Evolutionary conservation across 768 basidiomycete genomes (phyloP).

Genomic region (Psilocybe cyanescens): DNA sequence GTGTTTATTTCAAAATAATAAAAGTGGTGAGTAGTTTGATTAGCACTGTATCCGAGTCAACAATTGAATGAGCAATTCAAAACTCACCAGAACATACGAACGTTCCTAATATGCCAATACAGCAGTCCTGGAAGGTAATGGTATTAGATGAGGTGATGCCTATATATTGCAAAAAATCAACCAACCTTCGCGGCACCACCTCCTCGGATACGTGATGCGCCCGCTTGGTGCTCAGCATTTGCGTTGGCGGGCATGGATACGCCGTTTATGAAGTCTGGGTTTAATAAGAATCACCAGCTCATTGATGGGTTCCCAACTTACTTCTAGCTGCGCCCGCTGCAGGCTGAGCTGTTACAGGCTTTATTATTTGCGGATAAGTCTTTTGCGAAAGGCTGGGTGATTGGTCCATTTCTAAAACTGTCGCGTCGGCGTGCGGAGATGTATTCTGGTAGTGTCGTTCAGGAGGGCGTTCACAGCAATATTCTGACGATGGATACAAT

Average conservation of each 20-base stretch:
- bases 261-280: slow-evolving; percentile 14
- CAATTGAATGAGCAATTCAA: no score
- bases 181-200: slow-evolving; percentile 17
- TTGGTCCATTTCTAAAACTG: not conserved
- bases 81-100: slow-evolving; percentile 17
- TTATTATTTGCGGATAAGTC: not conserved
- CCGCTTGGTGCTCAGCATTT: slow-evolving; percentile 10
- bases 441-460: no score
- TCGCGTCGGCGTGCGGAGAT: not conserved
- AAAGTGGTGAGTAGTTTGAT: not conserved
- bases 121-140: slow-evolving; percentile 15
- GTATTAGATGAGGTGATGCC: not conserved
- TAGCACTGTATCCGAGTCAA: not conserved
- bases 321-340: not conserved
- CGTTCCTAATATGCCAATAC: slow-evolving; percentile 15
- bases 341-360: not conserved
- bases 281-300: not conserved
- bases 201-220: slow-evolving; percentile 17
- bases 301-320: not conserved
- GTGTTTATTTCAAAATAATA: not conserved
- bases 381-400: not conserved
- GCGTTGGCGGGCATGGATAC: slow-evolving; percentile 22
- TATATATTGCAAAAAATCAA: not conserved
- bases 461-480: not conserved
- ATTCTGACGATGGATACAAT: no score